Percentiles rank a stretch among this genome's conserved stretches.
Evolutionary conservation across 805 yeast species (phyloP).

Genomic region (Candida coleopterorum): DNA sequence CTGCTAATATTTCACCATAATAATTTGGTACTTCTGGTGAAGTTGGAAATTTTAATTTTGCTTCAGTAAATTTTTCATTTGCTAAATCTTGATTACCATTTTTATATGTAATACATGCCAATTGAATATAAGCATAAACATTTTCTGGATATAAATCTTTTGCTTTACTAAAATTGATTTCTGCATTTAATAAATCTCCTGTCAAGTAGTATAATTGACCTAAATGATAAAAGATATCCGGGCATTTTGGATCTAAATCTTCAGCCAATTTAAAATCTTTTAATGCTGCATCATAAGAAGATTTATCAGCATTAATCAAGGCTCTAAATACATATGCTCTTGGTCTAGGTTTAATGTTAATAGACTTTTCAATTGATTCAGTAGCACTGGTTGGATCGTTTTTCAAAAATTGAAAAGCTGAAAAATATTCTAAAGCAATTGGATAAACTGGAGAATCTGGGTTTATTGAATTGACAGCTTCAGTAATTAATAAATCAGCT

Average conservation of each 20-base stretch:
- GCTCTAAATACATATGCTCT: conserved; percentile 82
- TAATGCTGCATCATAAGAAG: conserved; percentile 53
- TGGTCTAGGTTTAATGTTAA: conserved; percentile 67
- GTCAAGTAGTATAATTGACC: conserved; percentile 88
- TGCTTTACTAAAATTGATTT: conserved; percentile 69
- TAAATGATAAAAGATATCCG: conserved; percentile 88
- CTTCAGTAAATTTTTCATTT: conserved; percentile 61
- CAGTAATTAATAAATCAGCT: conserved; percentile 54
- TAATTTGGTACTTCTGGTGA: conserved; percentile 92
- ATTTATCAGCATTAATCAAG: conserved; percentile 75
- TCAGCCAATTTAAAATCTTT: conserved; percentile 70
- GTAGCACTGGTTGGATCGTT: conserved; percentile 65
- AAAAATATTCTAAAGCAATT: conserved; percentile 77
- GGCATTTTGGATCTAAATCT: conserved; percentile 59
- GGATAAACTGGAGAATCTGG: conserved; percentile 30
- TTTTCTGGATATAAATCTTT: conserved; percentile 69
- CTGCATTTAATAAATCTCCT: conserved; percentile 69
- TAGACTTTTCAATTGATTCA: conserved; percentile 57
- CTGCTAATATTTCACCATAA: conserved; percentile 90
- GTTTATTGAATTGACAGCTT: conserved; percentile 51
- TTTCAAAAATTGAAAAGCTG: conserved; percentile 79
- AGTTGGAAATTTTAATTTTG: conserved; percentile 73
- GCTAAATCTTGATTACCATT: conserved; percentile 58
- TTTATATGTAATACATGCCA: conserved; percentile 89
- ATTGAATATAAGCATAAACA: conserved; percentile 82